Base-by-base conservation (phyloP, 441 rosid genomes). In the Pelargonium citronellum region DNA sequence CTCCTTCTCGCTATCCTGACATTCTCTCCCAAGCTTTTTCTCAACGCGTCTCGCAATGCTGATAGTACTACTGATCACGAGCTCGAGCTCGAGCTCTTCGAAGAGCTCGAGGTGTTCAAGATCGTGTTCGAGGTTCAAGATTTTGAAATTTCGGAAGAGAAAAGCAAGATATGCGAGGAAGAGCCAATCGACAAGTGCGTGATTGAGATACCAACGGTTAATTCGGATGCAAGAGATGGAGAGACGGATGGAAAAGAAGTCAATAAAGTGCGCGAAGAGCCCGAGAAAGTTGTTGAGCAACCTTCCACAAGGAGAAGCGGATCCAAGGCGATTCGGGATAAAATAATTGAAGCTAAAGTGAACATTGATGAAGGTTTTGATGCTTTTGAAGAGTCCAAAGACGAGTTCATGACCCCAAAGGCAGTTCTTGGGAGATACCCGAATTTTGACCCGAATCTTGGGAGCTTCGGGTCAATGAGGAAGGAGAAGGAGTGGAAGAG, bases 401-500 rank as follows among this genome's bases (percentile, higher is more conserved):
- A 55, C 16, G 22, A 75, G 75, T 24, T 64, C 73, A 46, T 4
- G n/a, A 60, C 64, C 12, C 62, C 77, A 47, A 79, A 73, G 61
- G 47, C 6, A 22, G 24, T 22, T 47, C 39, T 43, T 7, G 78
- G 68, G 16, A 75, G 67, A 19, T 77, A 77, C 17, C 61, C 62
- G 20, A 53, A 64, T 15, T 8, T 76, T 68, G 80, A 63, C 41
- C 69, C 77, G 34, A 69, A 67, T 73, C 80, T 81, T 0, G 87
- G 82, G 66, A 84, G 87, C 73, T 87, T 73, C 12, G 91, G 96
- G 66, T 88, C 98, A 41, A 91, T 86, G 88, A 89, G 92, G 73
- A 86, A 78, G 70, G 93, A 88, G 39, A 94, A 88, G 68, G 98
- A 94, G 76, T 89, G 97, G 97, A 91, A 87, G 65, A 87, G 97